Conservation (phyloP, 2,329 filamentous ascomycete species). For the Verticillium nonalfalfae region DNA sequence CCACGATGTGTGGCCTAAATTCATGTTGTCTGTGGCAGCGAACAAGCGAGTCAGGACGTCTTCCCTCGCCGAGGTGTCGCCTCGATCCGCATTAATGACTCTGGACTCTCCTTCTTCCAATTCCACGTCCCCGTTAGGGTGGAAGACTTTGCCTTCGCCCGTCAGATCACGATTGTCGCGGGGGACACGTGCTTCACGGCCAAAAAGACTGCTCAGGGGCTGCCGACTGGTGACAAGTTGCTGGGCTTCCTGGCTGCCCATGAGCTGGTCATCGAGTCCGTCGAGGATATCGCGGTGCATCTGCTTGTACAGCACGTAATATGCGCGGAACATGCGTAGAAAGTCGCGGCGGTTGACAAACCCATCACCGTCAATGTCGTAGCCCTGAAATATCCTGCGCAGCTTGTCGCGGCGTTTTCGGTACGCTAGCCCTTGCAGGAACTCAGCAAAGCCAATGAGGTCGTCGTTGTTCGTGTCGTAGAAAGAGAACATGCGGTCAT, state of each 20-base stretch:
- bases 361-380: constrained; percentile 85
- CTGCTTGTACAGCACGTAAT: constrained; percentile 85
- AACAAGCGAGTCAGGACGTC: constrained; percentile 53
- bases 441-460: constrained; percentile 88
- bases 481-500: constrained; percentile 94
- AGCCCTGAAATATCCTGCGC: constrained; percentile 74
- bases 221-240: constrained; percentile 71
- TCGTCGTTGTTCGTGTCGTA: constrained; percentile 89
- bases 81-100: constrained; percentile 52
- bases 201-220: constrained; percentile 68
- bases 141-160: constrained; percentile 61
- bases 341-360: constrained; percentile 83
- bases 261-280: constrained; percentile 69
- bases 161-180: constrained; percentile 52
- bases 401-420: constrained; percentile 63
- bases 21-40: constrained; percentile 23
- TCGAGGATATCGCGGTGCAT: constrained; percentile 80
- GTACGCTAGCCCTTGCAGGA: constrained; percentile 74
- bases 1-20: not conserved
- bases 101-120: constrained; percentile 51
- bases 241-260: constrained; percentile 68
- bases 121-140: constrained; percentile 57
- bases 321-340: constrained; percentile 83
- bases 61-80: constrained; percentile 54
- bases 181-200: constrained; percentile 64